Base-by-base conservation (phyloP, 2,329 filamentous ascomycete genomes). In the Sarocladium strictum region DNA sequence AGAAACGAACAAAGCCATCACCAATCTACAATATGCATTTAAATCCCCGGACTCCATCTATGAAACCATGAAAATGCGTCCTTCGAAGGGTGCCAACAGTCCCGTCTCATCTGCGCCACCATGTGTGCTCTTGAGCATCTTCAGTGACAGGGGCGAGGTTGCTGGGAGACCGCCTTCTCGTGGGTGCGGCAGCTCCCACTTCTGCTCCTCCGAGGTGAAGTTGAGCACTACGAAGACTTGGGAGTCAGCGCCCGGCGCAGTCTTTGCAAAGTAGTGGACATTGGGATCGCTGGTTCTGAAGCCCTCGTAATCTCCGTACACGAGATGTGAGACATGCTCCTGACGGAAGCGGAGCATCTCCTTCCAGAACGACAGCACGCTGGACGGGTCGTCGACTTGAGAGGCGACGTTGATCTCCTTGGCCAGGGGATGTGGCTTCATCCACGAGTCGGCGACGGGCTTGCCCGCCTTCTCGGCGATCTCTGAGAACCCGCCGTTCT, bases 401-500 rank as follows among this genome's bases (percentile, higher is more conserved):
- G 54, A 35, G 5, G 54, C 52, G 19, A 58, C 56, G 47, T 58
- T 56, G 52, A 58, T 56, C 51, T 58, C 54, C 3, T 7, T 17
- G 17, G 43, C 24, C n/a, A 56, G 37, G 7, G 56, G 56, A 26
- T 56, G 56, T 2, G 56, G 50, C 52, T 58, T 58, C 56, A 58
- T 58, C 56, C 56, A 58, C 2, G 56, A 53, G 32, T 58, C 43
- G 33, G 26, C 50, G 33, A 53, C 27, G 17, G 50, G 26, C 32
- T 62, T 59, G 3, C 65, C 65, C 10, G 55, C 61, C 9, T 59
- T 60, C 52, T 71, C 73, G 0, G 68, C 71, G 6, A 50, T 59
- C 41, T 69, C 65, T 0, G 68, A 70, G 56, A 71, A 71, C 2
- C 69, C 69, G 5, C 66, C 68, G 50, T 63, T 57, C 29, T 63